A percentile compares a stretch with the other conserved stretches of the same genome.
These are phyloP conservation scores for Colletotrichum sp. DNA, from an alignment of 2,329 filamentous ascomycete species.

Conservation along the genomic window DNA sequence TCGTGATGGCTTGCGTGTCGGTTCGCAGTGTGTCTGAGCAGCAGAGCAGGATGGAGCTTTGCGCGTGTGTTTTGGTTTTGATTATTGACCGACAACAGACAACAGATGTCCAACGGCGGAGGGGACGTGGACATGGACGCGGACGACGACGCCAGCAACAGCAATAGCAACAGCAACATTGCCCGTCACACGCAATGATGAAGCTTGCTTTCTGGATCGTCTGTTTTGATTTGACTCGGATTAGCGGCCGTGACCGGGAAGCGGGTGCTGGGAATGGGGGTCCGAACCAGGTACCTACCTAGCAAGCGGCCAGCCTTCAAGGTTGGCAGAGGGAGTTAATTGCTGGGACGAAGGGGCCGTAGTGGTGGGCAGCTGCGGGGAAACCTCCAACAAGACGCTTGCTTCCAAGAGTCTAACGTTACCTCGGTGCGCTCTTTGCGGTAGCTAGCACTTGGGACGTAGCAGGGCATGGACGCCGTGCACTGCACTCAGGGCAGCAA, in stretches of 20 bases:
- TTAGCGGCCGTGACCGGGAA: constrained; percentile 9
- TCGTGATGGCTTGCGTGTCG: constrained; percentile 7
- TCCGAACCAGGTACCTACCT: not conserved
- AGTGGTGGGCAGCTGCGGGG: constrained; percentile 1
- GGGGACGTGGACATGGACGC: constrained; percentile 24
- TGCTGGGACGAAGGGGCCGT: constrained; percentile 4
- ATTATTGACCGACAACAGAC: not conserved
- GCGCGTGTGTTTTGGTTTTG: not conserved
- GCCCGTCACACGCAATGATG: not conserved
- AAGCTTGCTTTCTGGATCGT: constrained; percentile 14
- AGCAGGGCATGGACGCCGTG: not conserved
- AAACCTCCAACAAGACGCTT: not conserved
- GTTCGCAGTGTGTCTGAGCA: not conserved
- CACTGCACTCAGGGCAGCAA: not conserved
- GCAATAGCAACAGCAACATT: not conserved
- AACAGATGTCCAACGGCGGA: not conserved
- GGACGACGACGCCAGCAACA: constrained; percentile 10
- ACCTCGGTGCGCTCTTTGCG: not conserved
- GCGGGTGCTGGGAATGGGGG: not conserved
- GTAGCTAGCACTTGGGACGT: not conserved
- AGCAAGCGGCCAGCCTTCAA: not conserved
- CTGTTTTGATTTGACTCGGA: not conserved
- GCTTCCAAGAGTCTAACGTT: not conserved
- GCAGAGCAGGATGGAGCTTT: not conserved
- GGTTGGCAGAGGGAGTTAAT: not conserved